A percentile compares a stretch with the other conserved stretches of the same genome.
Conservation (phyloP, 2,329 filamentous ascomycete genomes). For the Teratosphaeria zuluensis region DNA sequence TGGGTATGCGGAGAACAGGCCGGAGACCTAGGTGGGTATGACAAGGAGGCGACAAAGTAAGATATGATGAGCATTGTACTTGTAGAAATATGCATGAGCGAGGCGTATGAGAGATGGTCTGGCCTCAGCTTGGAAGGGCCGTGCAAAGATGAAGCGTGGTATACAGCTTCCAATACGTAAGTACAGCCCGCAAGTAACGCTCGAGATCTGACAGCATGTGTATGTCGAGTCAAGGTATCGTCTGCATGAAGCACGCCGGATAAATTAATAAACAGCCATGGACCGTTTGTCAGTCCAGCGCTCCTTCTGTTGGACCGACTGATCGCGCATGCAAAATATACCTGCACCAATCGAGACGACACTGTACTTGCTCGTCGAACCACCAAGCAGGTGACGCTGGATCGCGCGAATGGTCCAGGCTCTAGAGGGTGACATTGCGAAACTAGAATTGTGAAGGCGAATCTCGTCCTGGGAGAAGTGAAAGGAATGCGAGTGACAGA, state of each 20-base stretch:
- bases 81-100: conserved; percentile 6
- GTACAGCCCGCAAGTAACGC: background rate
- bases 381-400: background rate
- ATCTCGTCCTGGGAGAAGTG: background rate
- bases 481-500: background rate
- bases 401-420: background rate
- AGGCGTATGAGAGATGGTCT: conserved; percentile 1
- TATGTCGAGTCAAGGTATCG: background rate
- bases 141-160: background rate
- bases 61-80: conserved; percentile 2
- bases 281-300: background rate
- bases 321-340: background rate
- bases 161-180: background rate
- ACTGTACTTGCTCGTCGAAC: background rate
- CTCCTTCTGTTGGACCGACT: background rate
- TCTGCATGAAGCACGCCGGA: background rate
- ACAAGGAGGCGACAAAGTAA: background rate
- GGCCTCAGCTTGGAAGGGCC: background rate
- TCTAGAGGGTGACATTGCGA: no score
- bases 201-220: background rate
- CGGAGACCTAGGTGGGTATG: background rate
- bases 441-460: background rate
- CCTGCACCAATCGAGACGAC: background rate
- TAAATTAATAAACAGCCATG: background rate
- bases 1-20: conserved; percentile 1